Evolutionary conservation across 805 yeast species (phyloP).

Genomic region (Candida qinlingensis): DNA sequence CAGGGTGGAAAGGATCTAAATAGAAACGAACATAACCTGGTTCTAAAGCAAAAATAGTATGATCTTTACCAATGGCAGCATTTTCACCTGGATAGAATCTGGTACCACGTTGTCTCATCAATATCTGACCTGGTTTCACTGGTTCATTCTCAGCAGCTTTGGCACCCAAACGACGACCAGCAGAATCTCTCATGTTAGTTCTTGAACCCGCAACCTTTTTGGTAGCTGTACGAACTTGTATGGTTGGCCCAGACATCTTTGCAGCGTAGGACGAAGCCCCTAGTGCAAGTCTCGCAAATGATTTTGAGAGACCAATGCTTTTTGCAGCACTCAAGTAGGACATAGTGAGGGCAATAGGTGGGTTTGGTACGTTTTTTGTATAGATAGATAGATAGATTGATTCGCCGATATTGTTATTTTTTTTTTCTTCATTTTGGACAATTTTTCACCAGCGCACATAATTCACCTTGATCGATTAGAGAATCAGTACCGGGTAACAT

Average conservation of each 20-base stretch:
- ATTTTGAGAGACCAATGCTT: conserved; percentile 9
- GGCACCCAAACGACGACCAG: conserved; percentile 91
- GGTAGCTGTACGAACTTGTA: conserved; percentile 76
- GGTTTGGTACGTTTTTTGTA: no score
- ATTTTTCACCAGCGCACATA: not conserved
- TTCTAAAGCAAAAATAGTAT: conserved; percentile 84
- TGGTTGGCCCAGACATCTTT: conserved; percentile 4
- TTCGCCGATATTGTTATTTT: not conserved
- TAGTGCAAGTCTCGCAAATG: conserved; percentile 13
- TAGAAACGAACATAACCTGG: conserved; percentile 93
- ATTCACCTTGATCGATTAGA: no score
- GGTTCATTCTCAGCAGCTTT: conserved; percentile 72
- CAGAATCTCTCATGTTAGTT: conserved; percentile 89
- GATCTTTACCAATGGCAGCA: conserved; percentile 86
- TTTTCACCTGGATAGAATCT: conserved; percentile 93
- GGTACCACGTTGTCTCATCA: conserved; percentile 94
- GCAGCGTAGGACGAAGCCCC: not conserved
- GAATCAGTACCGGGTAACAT: not conserved
- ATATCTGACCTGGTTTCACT: conserved; percentile 79
- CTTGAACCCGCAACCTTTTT: conserved; percentile 94
- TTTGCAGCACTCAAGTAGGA: conserved; percentile 15
- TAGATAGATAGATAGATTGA: no score
- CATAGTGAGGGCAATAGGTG: conserved; percentile 4
- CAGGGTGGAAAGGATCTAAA: conserved; percentile 93
- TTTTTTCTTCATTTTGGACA: not conserved